Percentiles rank a stretch among this genome's conserved stretches.
Conservation (phyloP, 495 filamentous ascomycete species). For the Hypoxylon cercidicola region DNA sequence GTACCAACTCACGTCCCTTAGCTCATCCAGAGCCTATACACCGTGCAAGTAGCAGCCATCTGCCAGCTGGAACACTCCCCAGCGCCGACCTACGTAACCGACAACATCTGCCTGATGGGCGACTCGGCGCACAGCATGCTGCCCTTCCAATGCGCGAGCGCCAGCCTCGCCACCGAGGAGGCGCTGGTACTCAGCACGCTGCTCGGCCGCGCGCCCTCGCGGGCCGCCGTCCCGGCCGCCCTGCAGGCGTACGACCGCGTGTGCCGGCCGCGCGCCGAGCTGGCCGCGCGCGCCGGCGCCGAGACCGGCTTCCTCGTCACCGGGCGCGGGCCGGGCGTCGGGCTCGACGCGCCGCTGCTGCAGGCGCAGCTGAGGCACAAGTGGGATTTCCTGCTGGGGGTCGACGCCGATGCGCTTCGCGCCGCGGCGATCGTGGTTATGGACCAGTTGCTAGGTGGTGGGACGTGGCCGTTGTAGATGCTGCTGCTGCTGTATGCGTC, state of each 20-base stretch:
- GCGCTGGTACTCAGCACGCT: conserved; percentile 39
- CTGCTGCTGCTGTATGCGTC: too few relatives aligned
- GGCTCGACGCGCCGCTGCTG: conserved; percentile 37
- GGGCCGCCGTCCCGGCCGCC: conserved; percentile 38
- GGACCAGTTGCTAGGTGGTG: conserved; percentile 31
- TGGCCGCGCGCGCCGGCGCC: conserved; percentile 18
- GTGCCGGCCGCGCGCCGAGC: conserved; percentile 43
- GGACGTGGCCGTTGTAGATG: conserved; percentile 5
- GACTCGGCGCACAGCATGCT: conserved; percentile 44
- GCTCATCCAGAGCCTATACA: conserved; percentile 45
- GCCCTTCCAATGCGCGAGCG: conserved; percentile 32
- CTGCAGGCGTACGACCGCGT: conserved; percentile 42
- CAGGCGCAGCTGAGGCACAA: conserved; percentile 32
- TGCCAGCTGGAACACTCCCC: conserved; percentile 36
- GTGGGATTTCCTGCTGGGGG: conserved; percentile 32
- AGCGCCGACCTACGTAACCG: conserved; percentile 41
- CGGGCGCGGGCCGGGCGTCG: conserved; percentile 31
- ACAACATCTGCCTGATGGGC: conserved; percentile 39
- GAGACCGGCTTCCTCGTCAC: conserved; percentile 36
- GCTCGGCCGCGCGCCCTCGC: conserved; percentile 33
- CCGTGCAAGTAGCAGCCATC: conserved; percentile 43
- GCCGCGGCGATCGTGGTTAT: conserved; percentile 34
- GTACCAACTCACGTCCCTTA: not conserved
- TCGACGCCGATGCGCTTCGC: conserved; percentile 20
- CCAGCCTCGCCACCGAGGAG: conserved; percentile 38